Evolutionary conservation across 225 moss, liverwort and hornwort genomes (phyloP), one percentile per base, ranked within the genome.

Genomic region (Bryoerythrophyllum caledonicum): DNA sequence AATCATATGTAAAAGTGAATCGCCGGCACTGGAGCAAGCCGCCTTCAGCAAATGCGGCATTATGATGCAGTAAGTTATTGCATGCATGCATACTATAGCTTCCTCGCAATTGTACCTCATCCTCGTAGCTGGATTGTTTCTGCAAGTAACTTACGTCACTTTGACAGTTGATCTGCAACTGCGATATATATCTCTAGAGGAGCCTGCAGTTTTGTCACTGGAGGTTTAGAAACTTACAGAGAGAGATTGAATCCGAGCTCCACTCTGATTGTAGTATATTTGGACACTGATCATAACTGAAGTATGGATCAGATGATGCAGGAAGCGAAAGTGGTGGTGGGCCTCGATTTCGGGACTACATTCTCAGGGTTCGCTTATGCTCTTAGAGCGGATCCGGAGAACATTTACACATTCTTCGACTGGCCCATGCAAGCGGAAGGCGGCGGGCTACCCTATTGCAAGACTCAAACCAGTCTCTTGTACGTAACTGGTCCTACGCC

Each of bases 311-410:
- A 56, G 69, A 63, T 37, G 73, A 62, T 35, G 73, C 61, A 61
- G 62, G 62, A 63, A 52, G 34, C 73, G 0, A 61, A 55, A 19
- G 60, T 79, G 5, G 66, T 73, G 48, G 79, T 79, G 5, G 79
- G 79, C n/a, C 57, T 73, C 19, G 79, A 79, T 14, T 79, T 79
- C 15, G 79, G 79, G 3, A 79, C 79, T 1, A 67, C 79, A 10
- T 79, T 65, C 51, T 79, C 73, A 0, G 79, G 73, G 11, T 79
- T 79, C 16, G 79, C 65, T 2, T 79, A 72, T 14, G 79, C 73
- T 2, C 46, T 46, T 8, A 20, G 34, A 13, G 13, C 68, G 23
- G 58, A 46, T 14, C 57, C 67, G 16, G 58, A 46, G 0, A 32
- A 25, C 0, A 35, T 76, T 4, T 69, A 69, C 54, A 69, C 53